These are phyloP conservation scores for Colletotrichum tofieldiae DNA, from an alignment of 2,329 filamentous ascomycete species.

Conservation along the genomic window DNA sequence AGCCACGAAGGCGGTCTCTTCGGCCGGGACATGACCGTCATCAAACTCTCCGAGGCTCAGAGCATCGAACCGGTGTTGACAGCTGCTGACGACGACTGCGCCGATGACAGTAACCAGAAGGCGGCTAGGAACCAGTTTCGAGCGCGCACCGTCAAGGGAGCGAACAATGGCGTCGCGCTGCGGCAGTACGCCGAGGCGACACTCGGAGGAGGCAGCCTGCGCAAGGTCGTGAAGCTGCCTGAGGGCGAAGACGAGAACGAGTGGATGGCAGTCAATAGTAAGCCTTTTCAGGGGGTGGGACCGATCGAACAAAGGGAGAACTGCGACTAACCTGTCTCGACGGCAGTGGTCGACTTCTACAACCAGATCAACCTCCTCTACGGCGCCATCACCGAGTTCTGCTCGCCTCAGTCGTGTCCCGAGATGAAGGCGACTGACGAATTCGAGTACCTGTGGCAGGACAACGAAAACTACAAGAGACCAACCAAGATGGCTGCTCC, in stretches of 20 bases:
- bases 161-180: constrained; percentile 86
- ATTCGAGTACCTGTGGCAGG: constrained; percentile 99
- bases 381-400: constrained; percentile 99
- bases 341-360: constrained; percentile 97
- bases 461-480: constrained; percentile 92
- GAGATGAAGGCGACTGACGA: constrained; percentile 99
- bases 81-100: constrained; percentile 46
- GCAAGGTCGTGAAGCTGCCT: constrained; percentile 96
- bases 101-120: constrained; percentile 80
- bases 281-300: constrained; percentile 47
- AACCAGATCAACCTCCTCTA: constrained; percentile 99
- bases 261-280: constrained; percentile 98
- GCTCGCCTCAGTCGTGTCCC: constrained; percentile 95
- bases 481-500: constrained; percentile 99
- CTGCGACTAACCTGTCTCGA: constrained; percentile 47
- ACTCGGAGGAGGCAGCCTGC: constrained; percentile 91
- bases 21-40: constrained; percentile 44
- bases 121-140: constrained; percentile 89
- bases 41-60: constrained; percentile 37
- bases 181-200: constrained; percentile 99
- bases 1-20: constrained; percentile 17
- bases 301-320: neutral
- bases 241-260: constrained; percentile 98
- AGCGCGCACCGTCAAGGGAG: constrained; percentile 88
- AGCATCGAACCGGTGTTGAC: constrained; percentile 48